These are phyloP conservation scores for Aspergillus sclerotiicarbonarius DNA, from an alignment of 495 filamentous ascomycete genomes.

Conservation along the genomic window DNA sequence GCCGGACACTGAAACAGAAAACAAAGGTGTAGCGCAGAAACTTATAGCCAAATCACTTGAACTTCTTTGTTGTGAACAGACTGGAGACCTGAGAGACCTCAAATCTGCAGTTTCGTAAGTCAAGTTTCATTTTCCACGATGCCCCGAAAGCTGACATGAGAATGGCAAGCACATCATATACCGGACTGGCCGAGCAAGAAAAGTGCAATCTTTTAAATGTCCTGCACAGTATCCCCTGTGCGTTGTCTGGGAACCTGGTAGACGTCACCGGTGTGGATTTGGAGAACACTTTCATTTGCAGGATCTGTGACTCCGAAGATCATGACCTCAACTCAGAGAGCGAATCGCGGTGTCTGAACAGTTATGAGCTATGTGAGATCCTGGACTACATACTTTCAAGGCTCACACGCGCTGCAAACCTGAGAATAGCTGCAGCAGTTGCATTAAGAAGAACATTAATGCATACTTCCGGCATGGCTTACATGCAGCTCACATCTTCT, in stretches of 20 bases:
- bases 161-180: conserved; percentile 25
- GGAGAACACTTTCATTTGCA: conserved; percentile 33
- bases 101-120: conserved; percentile 33
- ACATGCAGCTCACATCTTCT: conserved; percentile 66
- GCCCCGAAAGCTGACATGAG: conserved; percentile 16
- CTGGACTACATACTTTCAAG: conserved; percentile 56
- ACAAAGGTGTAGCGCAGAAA: conserved; percentile 15
- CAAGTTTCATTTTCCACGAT: not conserved
- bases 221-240: conserved; percentile 46
- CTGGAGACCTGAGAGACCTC: conserved; percentile 24
- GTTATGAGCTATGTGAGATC: conserved; percentile 48
- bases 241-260: conserved; percentile 28
- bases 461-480: conserved; percentile 54
- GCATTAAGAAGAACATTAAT: conserved; percentile 63
- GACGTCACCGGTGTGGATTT: conserved; percentile 17
- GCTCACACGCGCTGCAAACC: conserved; percentile 57
- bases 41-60: conserved; percentile 21
- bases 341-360: conserved; percentile 28
- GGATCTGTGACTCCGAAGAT: conserved; percentile 33
- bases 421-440: conserved; percentile 71
- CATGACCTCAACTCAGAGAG: conserved; percentile 11
- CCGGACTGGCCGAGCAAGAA: conserved; percentile 24
- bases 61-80: conserved; percentile 19
- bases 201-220: conserved; percentile 33
- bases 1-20: not conserved